Evolutionary conservation across 139 green algal species (phyloP).

Genomic region (Limnomonas spitsbergensis): DNA sequence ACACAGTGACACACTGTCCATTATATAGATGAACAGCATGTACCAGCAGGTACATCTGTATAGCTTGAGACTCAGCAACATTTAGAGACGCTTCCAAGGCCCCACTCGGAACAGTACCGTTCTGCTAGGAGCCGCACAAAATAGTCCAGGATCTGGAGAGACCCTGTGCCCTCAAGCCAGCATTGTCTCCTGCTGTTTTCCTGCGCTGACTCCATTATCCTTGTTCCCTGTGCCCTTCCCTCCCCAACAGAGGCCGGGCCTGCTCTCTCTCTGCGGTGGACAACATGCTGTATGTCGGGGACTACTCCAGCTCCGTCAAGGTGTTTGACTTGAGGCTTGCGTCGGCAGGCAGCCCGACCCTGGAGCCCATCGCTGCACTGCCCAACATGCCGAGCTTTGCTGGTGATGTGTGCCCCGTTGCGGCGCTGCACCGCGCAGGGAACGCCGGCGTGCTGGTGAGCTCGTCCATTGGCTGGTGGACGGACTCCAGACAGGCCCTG

Average conservation of each 20-base stretch:
- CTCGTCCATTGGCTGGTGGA: conserved; percentile 35
- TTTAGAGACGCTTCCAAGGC: too few species aligned
- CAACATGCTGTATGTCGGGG: conserved; percentile 11
- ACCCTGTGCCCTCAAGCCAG: too few species aligned
- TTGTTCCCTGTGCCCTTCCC: too few species aligned
- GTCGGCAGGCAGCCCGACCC: background rate
- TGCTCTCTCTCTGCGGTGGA: conserved; percentile 7
- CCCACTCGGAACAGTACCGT: too few species aligned
- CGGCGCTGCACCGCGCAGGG: conserved; percentile 10
- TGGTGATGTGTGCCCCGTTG: conserved; percentile 33
- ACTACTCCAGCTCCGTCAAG: conserved; percentile 23
- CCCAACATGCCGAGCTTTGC: conserved; percentile 22
- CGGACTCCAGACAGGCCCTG: conserved; percentile 10
- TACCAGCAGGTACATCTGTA: too few species aligned
- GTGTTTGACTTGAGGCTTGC: conserved; percentile 2
- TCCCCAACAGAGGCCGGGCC: conserved; percentile 12
- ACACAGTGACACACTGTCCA: too few species aligned
- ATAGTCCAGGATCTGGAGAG: too few species aligned
- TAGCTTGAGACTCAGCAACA: too few species aligned
- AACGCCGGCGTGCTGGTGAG: conserved; percentile 16
- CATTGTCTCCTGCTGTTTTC: too few species aligned
- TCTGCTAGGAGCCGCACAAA: too few species aligned
- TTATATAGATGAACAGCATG: too few species aligned
- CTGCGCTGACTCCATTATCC: too few species aligned
- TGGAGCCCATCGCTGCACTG: background rate